Evolutionary conservation across 352 stramenopile genomes (phyloP).

Genomic region (Pythium scleroteichum): DNA sequence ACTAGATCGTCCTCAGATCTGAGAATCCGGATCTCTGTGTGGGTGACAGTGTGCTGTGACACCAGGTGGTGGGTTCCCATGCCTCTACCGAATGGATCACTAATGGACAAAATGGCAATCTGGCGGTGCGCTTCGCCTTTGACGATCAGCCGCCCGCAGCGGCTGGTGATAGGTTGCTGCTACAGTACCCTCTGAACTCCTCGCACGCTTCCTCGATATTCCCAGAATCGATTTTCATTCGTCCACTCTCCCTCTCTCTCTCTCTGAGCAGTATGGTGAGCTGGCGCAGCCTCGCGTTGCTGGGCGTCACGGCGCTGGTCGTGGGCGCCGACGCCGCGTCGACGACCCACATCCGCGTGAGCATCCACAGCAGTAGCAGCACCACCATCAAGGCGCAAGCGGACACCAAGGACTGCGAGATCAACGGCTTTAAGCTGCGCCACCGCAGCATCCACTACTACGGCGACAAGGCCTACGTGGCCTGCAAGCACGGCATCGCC

Average conservation of each 20-base stretch:
- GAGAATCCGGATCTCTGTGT: background rate
- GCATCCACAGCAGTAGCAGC: background rate
- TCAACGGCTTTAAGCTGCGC: slow-evolving; percentile 54
- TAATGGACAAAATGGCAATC: slow-evolving; percentile 5
- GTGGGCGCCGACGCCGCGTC: slow-evolving; percentile 21
- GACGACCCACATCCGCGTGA: slow-evolving; percentile 40
- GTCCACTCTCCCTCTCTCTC: background rate
- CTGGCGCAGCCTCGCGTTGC: slow-evolving; percentile 26
- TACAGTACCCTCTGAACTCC: too few species aligned
- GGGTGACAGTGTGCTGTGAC: background rate
- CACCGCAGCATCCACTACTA: slow-evolving; percentile 77
- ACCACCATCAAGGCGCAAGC: background rate
- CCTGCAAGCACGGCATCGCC: slow-evolving; percentile 58
- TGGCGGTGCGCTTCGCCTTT: slow-evolving; percentile 12
- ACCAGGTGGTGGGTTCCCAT: background rate
- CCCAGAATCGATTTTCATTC: slow-evolving; percentile 7
- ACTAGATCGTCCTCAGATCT: too few species aligned
- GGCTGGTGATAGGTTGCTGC: too few species aligned
- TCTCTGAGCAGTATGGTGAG: slow-evolving; percentile 16
- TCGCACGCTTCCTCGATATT: background rate
- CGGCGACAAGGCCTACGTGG: slow-evolving; percentile 67
- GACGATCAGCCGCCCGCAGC: background rate
- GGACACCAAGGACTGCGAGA: slow-evolving; percentile 46
- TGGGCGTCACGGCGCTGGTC: slow-evolving; percentile 18
- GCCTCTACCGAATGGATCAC: slow-evolving; percentile 24